Evolutionary conservation across 495 filamentous ascomycete species (phyloP).

Genomic region (Penicillium ucsense): DNA sequence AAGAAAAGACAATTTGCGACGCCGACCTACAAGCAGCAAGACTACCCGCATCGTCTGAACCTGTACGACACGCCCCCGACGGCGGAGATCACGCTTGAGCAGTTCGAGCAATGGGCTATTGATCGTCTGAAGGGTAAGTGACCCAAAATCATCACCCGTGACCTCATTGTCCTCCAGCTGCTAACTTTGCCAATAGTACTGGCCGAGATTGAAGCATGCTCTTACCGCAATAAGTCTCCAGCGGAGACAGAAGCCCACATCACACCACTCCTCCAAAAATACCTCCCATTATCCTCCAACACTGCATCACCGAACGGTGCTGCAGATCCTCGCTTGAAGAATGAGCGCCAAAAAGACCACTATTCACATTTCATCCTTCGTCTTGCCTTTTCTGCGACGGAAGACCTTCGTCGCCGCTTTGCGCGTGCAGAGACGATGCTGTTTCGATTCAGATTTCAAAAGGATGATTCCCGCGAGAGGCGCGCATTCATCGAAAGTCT

Average conservation of each 20-base stretch:
- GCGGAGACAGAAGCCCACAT: slow-evolving; percentile 73
- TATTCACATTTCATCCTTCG: slow-evolving; percentile 97
- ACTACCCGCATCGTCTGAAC: slow-evolving; percentile 82
- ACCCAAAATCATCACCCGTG: not conserved
- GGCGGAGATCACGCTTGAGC: slow-evolving; percentile 88
- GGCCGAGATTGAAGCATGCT: slow-evolving; percentile 89
- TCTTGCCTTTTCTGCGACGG: slow-evolving; percentile 82
- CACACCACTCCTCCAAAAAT: slow-evolving; percentile 71
- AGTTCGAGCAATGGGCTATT: slow-evolving; percentile 99
- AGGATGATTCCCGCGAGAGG: slow-evolving; percentile 60
- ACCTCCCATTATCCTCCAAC: slow-evolving; percentile 74
- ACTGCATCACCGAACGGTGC: slow-evolving; percentile 46
- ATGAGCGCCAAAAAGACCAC: slow-evolving; percentile 89
- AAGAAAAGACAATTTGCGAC: slow-evolving; percentile 81
- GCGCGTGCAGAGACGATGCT: slow-evolving; percentile 77
- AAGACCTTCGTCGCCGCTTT: slow-evolving; percentile 87
- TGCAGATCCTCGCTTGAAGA: slow-evolving; percentile 40
- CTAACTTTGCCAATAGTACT: slow-evolving; percentile 51
- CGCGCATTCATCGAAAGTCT: slow-evolving; percentile 67
- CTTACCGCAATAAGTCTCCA: slow-evolving; percentile 78
- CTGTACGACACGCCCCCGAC: slow-evolving; percentile 86
- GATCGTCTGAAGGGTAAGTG: slow-evolving; percentile 65
- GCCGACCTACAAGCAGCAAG: slow-evolving; percentile 56
- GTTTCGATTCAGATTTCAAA: slow-evolving; percentile 68
- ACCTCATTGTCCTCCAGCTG: not conserved